phyloP scores from a whole-genome alignment of 2,329 filamentous ascomycete species.

The Cyphellophora europaea region DNA sequence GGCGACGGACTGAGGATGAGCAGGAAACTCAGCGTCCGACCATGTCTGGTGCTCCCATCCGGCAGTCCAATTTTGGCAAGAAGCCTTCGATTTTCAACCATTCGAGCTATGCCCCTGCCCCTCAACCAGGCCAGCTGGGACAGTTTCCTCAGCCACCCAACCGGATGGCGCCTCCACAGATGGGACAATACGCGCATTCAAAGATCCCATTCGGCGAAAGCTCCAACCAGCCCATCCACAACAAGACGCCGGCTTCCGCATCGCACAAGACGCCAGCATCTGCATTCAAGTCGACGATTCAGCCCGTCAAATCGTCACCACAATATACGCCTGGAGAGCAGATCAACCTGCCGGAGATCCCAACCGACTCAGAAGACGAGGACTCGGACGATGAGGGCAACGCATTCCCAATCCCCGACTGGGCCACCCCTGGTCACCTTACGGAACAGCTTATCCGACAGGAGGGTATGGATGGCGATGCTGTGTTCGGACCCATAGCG shows the following conservation, averaged over 20 bases:
- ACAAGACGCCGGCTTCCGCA: slow-evolving; percentile 28
- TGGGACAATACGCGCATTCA: slow-evolving; percentile 73
- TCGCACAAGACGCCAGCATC: slow-evolving; percentile 24
- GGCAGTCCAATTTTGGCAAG: slow-evolving; percentile 68
- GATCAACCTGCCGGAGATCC: slow-evolving; percentile 89
- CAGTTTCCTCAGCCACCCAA: slow-evolving; percentile 53
- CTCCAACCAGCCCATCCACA: slow-evolving; percentile 37
- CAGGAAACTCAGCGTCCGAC: slow-evolving; percentile 55
- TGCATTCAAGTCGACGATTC: slow-evolving; percentile 19
- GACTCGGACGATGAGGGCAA: slow-evolving; percentile 51
- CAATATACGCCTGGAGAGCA: slow-evolving; percentile 81
- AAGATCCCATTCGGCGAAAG: slow-evolving; percentile 80
- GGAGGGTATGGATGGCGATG: slow-evolving; percentile 72
- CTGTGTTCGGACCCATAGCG: slow-evolving; percentile 80
- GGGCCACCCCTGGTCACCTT: slow-evolving; percentile 83
- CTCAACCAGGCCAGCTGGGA: slow-evolving; percentile 53
- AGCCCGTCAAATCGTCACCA: slow-evolving; percentile 50
- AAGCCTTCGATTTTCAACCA: slow-evolving; percentile 33
- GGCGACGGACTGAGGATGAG: slow-evolving; percentile 67
- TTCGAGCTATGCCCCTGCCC: slow-evolving; percentile 24
- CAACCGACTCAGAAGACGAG: slow-evolving; percentile 87
- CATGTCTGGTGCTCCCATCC: slow-evolving; percentile 69
- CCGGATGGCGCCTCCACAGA: slow-evolving; percentile 65
- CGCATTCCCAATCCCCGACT: slow-evolving; percentile 60
- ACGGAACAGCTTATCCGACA: slow-evolving; percentile 67